A percentile compares a stretch with the other conserved stretches of the same genome.
Evolutionary conservation across 2,329 filamentous ascomycete genomes (phyloP).

Genomic region (Knoxdaviesia proteae): DNA sequence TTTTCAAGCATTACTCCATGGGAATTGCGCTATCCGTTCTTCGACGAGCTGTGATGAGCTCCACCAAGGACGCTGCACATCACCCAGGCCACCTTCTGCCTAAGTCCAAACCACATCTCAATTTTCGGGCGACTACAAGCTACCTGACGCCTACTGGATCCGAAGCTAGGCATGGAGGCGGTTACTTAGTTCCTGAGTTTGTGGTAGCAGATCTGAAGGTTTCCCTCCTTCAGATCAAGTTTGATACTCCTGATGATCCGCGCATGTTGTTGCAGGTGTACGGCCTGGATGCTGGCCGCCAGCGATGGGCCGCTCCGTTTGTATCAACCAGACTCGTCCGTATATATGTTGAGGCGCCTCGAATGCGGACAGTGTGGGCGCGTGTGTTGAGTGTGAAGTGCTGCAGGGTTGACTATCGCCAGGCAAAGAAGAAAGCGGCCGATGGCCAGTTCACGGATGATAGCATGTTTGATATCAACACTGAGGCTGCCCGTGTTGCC

Average conservation of each 20-base stretch:
- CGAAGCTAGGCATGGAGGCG: no score
- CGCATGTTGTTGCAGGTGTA: conserved; percentile 79
- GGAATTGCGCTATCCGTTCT: conserved; percentile 65
- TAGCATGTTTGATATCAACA: conserved; percentile 61
- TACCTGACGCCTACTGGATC: conserved; percentile 14
- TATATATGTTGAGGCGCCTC: conserved; percentile 74
- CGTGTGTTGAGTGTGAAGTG: conserved; percentile 68
- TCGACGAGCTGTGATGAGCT: conserved; percentile 42
- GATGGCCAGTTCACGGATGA: conserved; percentile 42
- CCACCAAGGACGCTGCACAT: conserved; percentile 13
- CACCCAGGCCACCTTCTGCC: conserved; percentile 4
- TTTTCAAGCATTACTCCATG: conserved; percentile 81
- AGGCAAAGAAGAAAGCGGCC: conserved; percentile 48
- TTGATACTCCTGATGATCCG: conserved; percentile 74
- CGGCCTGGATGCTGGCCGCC: conserved; percentile 59
- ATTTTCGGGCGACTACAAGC: conserved; percentile 4
- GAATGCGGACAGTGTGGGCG: conserved; percentile 68
- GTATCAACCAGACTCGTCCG: conserved; percentile 56
- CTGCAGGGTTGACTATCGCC: conserved; percentile 59
- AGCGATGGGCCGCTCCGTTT: conserved; percentile 75
- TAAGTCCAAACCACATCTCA: conserved; percentile 8
- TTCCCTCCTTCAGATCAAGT: conserved; percentile 69
- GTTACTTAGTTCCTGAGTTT: conserved; percentile 33
- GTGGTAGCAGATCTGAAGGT: conserved; percentile 67
- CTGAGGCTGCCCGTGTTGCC: conserved; percentile 70